Percentiles rank a stretch among this genome's conserved stretches.
These are phyloP conservation scores for Xylariaceae sp. DNA, from an alignment of 2,329 filamentous ascomycete species.

Conservation along the genomic window DNA sequence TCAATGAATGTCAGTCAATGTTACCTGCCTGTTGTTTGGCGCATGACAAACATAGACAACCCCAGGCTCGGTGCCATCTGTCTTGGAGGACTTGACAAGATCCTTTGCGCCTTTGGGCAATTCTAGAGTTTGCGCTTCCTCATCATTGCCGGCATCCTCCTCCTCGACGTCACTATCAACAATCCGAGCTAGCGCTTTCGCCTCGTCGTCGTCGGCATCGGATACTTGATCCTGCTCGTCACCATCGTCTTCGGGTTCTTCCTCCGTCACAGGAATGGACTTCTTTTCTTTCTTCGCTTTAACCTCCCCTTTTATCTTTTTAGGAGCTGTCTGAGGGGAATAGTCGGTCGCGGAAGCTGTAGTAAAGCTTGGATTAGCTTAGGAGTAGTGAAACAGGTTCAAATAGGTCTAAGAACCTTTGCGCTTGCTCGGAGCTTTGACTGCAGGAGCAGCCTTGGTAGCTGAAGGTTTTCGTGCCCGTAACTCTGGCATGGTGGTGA, in stretches of 20 bases:
- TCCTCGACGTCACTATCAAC: constrained; percentile 44
- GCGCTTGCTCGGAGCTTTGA: constrained; percentile 33
- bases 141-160: constrained; percentile 34
- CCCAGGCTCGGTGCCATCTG: constrained; percentile 54
- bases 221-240: constrained; percentile 26
- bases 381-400: not conserved
- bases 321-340: constrained; percentile 40
- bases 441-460: constrained; percentile 35
- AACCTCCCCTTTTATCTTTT: constrained; percentile 33
- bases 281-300: constrained; percentile 26
- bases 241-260: constrained; percentile 30
- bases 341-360: constrained; percentile 39
- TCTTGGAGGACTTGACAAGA: constrained; percentile 37
- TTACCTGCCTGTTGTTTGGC: not conserved
- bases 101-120: constrained; percentile 47
- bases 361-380: constrained; percentile 6
- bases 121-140: constrained; percentile 48
- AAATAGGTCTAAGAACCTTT: constrained; percentile 33
- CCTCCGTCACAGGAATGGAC: constrained; percentile 22
- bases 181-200: constrained; percentile 42
- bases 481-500: constrained; percentile 41
- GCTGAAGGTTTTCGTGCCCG: constrained; percentile 34
- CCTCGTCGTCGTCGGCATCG: constrained; percentile 41
- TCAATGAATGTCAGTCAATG: constrained; percentile 46
- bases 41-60: constrained; percentile 68